phyloP scores from a whole-genome alignment of 139 green algal species.

The Chlamydomonas asymmetrica region DNA sequence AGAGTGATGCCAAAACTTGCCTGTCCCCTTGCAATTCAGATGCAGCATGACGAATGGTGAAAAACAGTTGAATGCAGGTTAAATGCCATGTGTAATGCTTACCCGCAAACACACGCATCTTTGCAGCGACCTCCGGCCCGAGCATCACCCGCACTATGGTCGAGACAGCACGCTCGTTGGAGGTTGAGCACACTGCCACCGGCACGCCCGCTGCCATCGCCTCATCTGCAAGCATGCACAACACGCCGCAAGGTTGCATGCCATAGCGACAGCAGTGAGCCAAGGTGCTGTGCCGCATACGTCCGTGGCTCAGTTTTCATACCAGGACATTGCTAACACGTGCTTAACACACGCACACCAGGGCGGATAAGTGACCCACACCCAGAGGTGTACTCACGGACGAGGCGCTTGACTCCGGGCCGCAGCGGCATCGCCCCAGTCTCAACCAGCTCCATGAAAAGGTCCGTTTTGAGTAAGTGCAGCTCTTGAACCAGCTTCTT shows the following conservation, averaged over 20 bases:
- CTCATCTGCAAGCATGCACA: too few relatives aligned
- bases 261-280: too few relatives aligned
- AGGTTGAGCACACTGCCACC: slow-evolving; percentile 98
- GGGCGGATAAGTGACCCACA: too few relatives aligned
- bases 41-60: too few relatives aligned
- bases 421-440: slow-evolving; percentile 84
- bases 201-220: slow-evolving; percentile 77
- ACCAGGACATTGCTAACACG: too few relatives aligned
- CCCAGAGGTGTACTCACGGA: slow-evolving; percentile 71
- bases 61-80: too few relatives aligned
- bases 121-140: slow-evolving; percentile 53
- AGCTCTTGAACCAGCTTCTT: slow-evolving; percentile 77
- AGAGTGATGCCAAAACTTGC: too few relatives aligned
- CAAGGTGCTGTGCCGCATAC: too few relatives aligned
- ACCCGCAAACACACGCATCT: slow-evolving; percentile 91
- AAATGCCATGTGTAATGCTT: slow-evolving; percentile 9
- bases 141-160: slow-evolving; percentile 93
- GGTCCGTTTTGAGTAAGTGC: slow-evolving; percentile 92
- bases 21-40: too few relatives aligned
- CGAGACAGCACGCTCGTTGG: slow-evolving; percentile 94
- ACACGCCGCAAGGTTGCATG: too few relatives aligned
- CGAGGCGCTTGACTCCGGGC: slow-evolving; percentile 86
- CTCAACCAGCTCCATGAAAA: slow-evolving; percentile 96
- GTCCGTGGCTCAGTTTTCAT: too few relatives aligned
- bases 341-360: too few relatives aligned